phyloP scores from a whole-genome alignment of 1,139 yeast species.

The Blastobotrys arbuscula region DNA sequence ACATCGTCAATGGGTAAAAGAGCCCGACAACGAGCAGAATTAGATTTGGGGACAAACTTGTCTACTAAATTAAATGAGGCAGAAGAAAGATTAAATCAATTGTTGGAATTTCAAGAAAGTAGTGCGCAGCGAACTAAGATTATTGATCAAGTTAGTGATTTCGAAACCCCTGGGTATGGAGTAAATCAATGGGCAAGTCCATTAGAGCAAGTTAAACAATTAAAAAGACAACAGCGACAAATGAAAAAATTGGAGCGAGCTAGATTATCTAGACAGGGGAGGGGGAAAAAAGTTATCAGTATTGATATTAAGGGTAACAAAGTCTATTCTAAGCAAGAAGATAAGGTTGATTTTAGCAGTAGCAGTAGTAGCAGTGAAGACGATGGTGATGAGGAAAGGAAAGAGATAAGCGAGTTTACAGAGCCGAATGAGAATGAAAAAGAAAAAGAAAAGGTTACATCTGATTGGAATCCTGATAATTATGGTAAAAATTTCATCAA shows the following conservation, averaged over 20 bases:
- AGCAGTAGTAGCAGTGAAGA: conserved; percentile 17
- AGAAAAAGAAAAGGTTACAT: conserved; percentile 15
- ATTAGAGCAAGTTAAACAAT: conserved; percentile 72
- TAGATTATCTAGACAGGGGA: conserved; percentile 57
- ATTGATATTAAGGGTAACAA: conserved; percentile 81
- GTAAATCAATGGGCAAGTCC: conserved; percentile 81
- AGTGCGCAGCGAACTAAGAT: conserved; percentile 87
- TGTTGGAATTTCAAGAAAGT: conserved; percentile 75
- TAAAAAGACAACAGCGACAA: conserved; percentile 77
- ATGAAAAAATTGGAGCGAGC: conserved; percentile 55
- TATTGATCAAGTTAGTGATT: conserved; percentile 91
- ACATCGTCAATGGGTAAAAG: conserved; percentile 29
- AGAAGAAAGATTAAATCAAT: conserved; percentile 61
- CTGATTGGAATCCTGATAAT: conserved; percentile 24
- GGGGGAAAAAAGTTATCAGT: conserved; percentile 68
- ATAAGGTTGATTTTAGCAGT: conserved; percentile 21
- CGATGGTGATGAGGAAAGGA: conserved; percentile 13
- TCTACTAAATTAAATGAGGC: conserved; percentile 29
- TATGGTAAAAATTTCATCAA: conserved; percentile 34
- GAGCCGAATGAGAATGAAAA: conserved; percentile 7
- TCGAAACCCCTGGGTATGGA: conserved; percentile 48
- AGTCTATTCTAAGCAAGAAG: conserved; percentile 41
- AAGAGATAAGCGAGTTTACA: not conserved
- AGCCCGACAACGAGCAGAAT: conserved; percentile 23
- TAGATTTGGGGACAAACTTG: conserved; percentile 45